Conservation (phyloP, 352 stramenopile genomes). For the Lagenidium giganteum region DNA sequence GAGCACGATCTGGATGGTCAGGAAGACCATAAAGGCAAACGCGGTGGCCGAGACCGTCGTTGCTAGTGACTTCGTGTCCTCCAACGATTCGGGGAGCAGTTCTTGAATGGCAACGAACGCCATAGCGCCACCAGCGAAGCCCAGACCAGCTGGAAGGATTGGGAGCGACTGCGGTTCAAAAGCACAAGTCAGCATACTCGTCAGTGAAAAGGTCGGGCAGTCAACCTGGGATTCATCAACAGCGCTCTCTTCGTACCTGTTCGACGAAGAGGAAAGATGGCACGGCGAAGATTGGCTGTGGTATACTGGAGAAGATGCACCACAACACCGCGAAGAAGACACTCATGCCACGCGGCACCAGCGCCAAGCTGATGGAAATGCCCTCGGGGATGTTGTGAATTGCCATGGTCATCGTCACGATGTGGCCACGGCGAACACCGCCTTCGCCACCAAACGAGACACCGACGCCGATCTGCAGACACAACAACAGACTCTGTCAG, state of each 20-base stretch:
- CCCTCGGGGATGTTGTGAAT: slow-evolving; percentile 99
- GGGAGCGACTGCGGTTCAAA: slow-evolving; percentile 93
- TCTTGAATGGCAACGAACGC: slow-evolving; percentile 92
- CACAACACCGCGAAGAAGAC: slow-evolving; percentile 83
- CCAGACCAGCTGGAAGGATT: slow-evolving; percentile 93
- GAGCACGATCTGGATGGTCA: slow-evolving; percentile 77
- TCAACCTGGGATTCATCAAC: background rate
- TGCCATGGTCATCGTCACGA: slow-evolving; percentile 96
- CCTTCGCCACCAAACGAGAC: slow-evolving; percentile 95
- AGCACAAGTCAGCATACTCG: slow-evolving; percentile 52
- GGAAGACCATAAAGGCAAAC: slow-evolving; percentile 75
- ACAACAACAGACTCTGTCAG: background rate
- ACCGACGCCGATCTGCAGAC: slow-evolving; percentile 87
- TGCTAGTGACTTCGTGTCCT: slow-evolving; percentile 77
- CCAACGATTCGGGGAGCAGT: slow-evolving; percentile 72
- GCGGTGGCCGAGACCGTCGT: slow-evolving; percentile 65
- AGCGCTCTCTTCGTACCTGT: slow-evolving; percentile 18
- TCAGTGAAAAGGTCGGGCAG: background rate
- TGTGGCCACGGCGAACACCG: slow-evolving; percentile 92
- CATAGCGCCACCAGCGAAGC: slow-evolving; percentile 97
- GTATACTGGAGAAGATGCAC: slow-evolving; percentile 89
- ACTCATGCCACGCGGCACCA: slow-evolving; percentile 91
- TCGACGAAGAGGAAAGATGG: slow-evolving; percentile 92
- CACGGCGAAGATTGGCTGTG: slow-evolving; percentile 97
- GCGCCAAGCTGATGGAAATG: slow-evolving; percentile 92